Base-by-base conservation (phyloP, 495 filamentous ascomycete species). In the Niebla homalea region DNA sequence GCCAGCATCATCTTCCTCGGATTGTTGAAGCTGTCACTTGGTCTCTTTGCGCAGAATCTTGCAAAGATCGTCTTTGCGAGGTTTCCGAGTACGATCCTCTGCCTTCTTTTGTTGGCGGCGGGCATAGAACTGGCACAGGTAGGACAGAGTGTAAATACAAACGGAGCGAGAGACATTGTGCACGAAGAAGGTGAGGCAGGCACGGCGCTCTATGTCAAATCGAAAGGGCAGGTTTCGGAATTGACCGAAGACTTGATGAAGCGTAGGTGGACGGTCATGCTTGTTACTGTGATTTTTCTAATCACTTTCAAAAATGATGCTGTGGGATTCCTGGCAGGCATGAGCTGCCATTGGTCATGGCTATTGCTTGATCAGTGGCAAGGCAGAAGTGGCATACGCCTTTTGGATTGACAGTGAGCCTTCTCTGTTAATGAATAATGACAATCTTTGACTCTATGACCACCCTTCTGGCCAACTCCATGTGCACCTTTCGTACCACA, bases 281-380 rank as follows among this genome's bases (percentile, higher is more conserved):
- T 92, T 56, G 78, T 88, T 47, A 96, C 90, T 37, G 78, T 85
- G 22, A 88, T 83, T 1, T 72, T 80, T 16, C 70, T 88, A 52
- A 63, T 97, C 18, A 87, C 86, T n/a, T 94, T 93, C 53, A 81
- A 75, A 64, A 95, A 94, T 61, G 87, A 89, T 63, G 87, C 80
- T 15, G 73, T 93, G 16, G 90, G 90, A 0, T 95, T 97, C 59
- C 50, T 83, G 19, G 87, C 82, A 0, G 90, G 90, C 0, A 74
- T 92, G 71, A 52, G 84, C 11, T 85, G 82, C 60, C 73, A 86
- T 62, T 81, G 73, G 68, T 64, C 62, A 5, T 75, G 70, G 56
- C 55, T 64, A 46, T 39, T 69, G 39, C 70, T 72, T 1, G 55
- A 42, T 18, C 20, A 19, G 10, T 43, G 22, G 12, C 32, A 51